A percentile compares a stretch with the other conserved stretches of the same genome.
Evolutionary conservation across 108 stramenopile species (phyloP).

Genomic region (Seminavis robusta): DNA sequence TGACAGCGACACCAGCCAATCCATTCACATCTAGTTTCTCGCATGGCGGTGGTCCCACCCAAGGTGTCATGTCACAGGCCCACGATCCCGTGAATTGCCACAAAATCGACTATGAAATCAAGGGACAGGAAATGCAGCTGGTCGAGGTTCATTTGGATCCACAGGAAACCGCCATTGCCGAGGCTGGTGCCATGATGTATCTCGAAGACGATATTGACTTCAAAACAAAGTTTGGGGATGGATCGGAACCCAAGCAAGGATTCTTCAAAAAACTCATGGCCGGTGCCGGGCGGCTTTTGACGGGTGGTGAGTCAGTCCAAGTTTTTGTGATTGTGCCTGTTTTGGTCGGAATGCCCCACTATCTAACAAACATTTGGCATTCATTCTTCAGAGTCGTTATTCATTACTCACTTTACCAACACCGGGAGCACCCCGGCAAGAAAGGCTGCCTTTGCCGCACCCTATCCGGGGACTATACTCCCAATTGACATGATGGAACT

Average conservation of each 20-base stretch:
- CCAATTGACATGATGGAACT: no score
- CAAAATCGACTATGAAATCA: conserved; percentile 33
- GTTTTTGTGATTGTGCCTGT: no score
- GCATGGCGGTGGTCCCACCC: conserved; percentile 14
- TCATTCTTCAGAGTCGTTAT: conserved; percentile 67
- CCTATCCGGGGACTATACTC: conserved; percentile 65
- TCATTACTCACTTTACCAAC: conserved; percentile 71
- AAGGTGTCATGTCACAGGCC: conserved; percentile 15
- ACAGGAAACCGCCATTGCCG: conserved; percentile 66
- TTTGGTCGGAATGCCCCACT: no score
- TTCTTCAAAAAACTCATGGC: conserved; percentile 29
- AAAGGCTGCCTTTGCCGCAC: conserved; percentile 71
- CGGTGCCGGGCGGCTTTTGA: conserved; percentile 62
- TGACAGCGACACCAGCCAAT: no score
- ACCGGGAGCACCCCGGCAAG: conserved; percentile 42
- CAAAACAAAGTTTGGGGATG: conserved; percentile 74
- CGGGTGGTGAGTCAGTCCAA: no score
- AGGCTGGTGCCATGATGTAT: conserved; percentile 76
- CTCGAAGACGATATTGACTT: conserved; percentile 75
- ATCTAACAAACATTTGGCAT: no score
- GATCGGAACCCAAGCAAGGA: conserved; percentile 24
- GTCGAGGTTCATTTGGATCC: conserved; percentile 35
- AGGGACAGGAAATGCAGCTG: conserved; percentile 29
- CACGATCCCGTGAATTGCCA: conserved; percentile 22
- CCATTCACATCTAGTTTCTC: conserved; percentile 6